phyloP scores from a whole-genome alignment of 305 asterid species.

The Ajuga reptans region DNA sequence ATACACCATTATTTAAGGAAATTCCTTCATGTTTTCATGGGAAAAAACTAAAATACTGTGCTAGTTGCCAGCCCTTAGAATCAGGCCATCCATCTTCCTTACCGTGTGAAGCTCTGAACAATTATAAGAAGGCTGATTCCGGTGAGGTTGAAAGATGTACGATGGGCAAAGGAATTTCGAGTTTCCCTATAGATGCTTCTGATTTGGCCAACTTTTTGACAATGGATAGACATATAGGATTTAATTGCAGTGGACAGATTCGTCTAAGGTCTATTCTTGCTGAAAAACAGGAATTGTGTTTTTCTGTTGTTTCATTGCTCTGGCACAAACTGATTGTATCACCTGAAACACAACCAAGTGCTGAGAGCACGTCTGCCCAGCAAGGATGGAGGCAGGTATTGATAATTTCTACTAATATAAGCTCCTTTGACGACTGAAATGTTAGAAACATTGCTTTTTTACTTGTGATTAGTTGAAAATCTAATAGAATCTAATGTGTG shows the following conservation, averaged over 20 bases:
- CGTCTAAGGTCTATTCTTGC: slow-evolving; percentile 69
- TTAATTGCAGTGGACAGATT: slow-evolving; percentile 71
- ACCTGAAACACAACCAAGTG: slow-evolving; percentile 84
- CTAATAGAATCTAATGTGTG: not conserved
- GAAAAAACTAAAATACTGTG: slow-evolving; percentile 39
- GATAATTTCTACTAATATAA: slow-evolving; percentile 4
- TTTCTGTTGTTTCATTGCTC: slow-evolving; percentile 93
- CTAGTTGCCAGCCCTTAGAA: slow-evolving; percentile 45
- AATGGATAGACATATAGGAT: slow-evolving; percentile 84
- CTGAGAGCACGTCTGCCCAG: slow-evolving; percentile 94
- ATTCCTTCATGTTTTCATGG: slow-evolving; percentile 48
- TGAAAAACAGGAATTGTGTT: slow-evolving; percentile 83
- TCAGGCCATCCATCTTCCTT: slow-evolving; percentile 44
- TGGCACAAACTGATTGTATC: slow-evolving; percentile 95
- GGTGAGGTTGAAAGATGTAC: slow-evolving; percentile 32
- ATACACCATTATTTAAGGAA: slow-evolving; percentile 45
- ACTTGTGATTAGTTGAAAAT: not conserved
- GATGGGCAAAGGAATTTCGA: slow-evolving; percentile 47
- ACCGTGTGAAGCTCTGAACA: slow-evolving; percentile 30
- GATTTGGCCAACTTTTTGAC: slow-evolving; percentile 94
- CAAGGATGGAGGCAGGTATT: slow-evolving; percentile 99
- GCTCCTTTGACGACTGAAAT: not conserved
- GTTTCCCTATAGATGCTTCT: slow-evolving; percentile 72
- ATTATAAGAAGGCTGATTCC: slow-evolving; percentile 31
- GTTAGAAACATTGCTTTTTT: not conserved